A percentile compares a stretch with the other conserved stretches of the same genome.
These are phyloP conservation scores for Eruca vesicaria DNA, from an alignment of 441 rosid genomes.

Conservation along the genomic window DNA sequence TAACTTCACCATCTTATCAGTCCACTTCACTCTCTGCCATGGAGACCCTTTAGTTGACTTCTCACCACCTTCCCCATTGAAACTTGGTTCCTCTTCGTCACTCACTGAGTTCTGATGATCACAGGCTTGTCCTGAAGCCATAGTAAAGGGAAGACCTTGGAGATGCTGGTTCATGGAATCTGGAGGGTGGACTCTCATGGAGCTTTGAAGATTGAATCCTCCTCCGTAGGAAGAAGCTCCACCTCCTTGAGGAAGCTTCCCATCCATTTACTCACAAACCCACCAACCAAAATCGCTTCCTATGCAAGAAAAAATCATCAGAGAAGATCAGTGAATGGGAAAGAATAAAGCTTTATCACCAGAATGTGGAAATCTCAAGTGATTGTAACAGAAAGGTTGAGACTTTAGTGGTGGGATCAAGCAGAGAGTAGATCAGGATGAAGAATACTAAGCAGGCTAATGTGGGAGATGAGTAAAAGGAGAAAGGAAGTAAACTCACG, in stretches of 20 bases:
- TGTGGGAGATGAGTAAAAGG: not conserved
- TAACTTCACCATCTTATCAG: slow-evolving; percentile 88
- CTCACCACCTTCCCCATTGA: slow-evolving; percentile 59
- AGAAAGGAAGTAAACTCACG: slow-evolving; percentile 10
- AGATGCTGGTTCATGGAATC: slow-evolving; percentile 58
- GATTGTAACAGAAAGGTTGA: not conserved
- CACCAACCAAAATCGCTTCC: not conserved
- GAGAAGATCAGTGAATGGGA: not conserved
- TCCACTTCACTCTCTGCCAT: slow-evolving; percentile 97
- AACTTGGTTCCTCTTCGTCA: slow-evolving; percentile 81
- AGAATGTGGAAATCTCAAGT: not conserved
- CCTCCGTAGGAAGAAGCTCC: slow-evolving; percentile 64
- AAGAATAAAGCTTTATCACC: not conserved
- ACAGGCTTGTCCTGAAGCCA: slow-evolving; percentile 42
- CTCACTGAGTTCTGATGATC: slow-evolving; percentile 28
- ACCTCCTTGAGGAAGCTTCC: slow-evolving; percentile 67
- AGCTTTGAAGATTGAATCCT: slow-evolving; percentile 70
- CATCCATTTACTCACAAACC: slow-evolving; percentile 53
- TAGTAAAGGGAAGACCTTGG: slow-evolving; percentile 37
- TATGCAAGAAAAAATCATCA: not conserved
- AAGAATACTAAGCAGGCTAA: not conserved
- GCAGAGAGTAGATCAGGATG: not conserved
- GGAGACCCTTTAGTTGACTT: slow-evolving; percentile 67
- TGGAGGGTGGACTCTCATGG: slow-evolving; percentile 58
- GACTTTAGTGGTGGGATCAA: not conserved